Evolutionary conservation across 1,284 basidiomycete genomes (phyloP).

Genomic region (Ganoderma resinaceum): DNA sequence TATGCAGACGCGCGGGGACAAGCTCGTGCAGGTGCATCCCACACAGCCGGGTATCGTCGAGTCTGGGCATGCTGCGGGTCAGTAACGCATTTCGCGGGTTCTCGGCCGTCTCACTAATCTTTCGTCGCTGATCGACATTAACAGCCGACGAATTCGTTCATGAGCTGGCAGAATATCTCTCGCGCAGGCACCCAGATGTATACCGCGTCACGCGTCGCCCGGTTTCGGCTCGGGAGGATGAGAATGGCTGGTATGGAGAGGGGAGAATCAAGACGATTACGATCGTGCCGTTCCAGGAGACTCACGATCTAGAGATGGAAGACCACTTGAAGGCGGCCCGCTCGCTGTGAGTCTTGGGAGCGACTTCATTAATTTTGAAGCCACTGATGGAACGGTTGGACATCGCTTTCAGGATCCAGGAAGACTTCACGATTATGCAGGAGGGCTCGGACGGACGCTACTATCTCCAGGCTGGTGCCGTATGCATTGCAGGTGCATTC

Average conservation of each 20-base stretch:
- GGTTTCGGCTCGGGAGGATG: slow-evolving; percentile 28
- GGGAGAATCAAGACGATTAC: slow-evolving; percentile 61
- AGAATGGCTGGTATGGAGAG: slow-evolving; percentile 58
- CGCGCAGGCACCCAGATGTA: slow-evolving; percentile 64
- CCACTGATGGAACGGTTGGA: neutral
- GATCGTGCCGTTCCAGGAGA: slow-evolving; percentile 56
- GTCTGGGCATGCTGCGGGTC: slow-evolving; percentile 65
- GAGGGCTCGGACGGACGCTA: slow-evolving; percentile 75
- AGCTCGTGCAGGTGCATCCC: slow-evolving; percentile 51
- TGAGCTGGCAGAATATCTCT: slow-evolving; percentile 70
- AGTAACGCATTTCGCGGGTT: neutral
- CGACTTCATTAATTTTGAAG: neutral
- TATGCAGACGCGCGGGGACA: slow-evolving; percentile 55
- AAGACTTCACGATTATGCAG: slow-evolving; percentile 81
- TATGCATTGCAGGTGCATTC: slow-evolving; percentile 65
- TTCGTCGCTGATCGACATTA: neutral
- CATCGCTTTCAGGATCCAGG: slow-evolving; percentile 55
- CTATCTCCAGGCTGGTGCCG: slow-evolving; percentile 77
- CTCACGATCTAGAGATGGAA: slow-evolving; percentile 59
- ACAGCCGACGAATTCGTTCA: slow-evolving; percentile 69
- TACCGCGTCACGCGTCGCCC: slow-evolving; percentile 58
- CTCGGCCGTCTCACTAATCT: neutral
- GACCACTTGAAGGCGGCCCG: slow-evolving; percentile 69
- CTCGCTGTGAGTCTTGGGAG: slow-evolving; percentile 52
- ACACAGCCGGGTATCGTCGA: slow-evolving; percentile 49